Evolutionary conservation across 78 protist species (phyloP), one percentile per base, ranked within the genome.

Genomic region (Planoprotostelium fungivorum): DNA sequence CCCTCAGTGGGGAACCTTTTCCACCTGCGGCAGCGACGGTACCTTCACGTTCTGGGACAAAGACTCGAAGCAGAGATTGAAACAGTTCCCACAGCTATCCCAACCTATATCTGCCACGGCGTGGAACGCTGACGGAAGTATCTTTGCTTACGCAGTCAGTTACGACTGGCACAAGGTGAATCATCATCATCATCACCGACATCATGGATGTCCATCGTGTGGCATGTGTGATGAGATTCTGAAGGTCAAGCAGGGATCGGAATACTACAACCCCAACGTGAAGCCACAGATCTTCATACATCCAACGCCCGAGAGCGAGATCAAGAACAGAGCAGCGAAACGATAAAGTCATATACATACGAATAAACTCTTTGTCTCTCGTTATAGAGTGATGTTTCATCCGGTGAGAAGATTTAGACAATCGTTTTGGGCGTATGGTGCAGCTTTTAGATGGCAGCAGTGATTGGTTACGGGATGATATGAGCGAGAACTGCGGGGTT

Each of bases 21-120:
- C 98, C 35, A 97, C 99, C 23, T 92, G 93, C 23, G 99, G 99
- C 63, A 88, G 97, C 34, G 99, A 97, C 89, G 99, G 99, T 37
- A 83, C 86, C 34, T 92, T 92, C 35, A 95, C 87, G 89, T 96
- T 96, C 73, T 97, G 98, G 98, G 97, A 96, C 85, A 96, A 96
- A 36, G 97, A 93, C 85, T 29, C 84, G 28, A 94, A 90, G 84
- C 93, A 92, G 87, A 85, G 97, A 35, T 83, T 97, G 35, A 95
- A 96, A 87, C 89, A 39, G 1, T 97, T 92, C 83, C 34, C 88
- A 1, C 63, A 91, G 38, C 25, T 37, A 35, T 36, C 35, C 0
- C 85, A 89, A 37, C 90, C 98, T 9, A 91, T 97, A 83, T 63
- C 96, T 16, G 38, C 86, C 29, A 89, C 92, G 0, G 38, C 90